Conservation (phyloP, 805 yeast species). For the Spathaspora sp. region DNA sequence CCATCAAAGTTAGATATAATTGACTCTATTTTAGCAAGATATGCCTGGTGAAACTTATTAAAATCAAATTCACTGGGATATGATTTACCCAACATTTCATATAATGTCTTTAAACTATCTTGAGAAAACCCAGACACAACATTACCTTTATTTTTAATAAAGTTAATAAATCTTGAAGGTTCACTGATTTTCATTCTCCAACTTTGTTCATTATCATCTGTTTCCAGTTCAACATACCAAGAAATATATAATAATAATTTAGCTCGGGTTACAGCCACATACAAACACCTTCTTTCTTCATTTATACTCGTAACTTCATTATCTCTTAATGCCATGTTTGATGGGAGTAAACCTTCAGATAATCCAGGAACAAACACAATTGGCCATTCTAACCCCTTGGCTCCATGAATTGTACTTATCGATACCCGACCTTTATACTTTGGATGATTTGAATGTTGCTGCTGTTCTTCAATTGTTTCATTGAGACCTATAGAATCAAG, state of each 20-base stretch:
- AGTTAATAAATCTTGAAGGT: conserved; percentile 26
- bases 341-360: conserved; percentile 64
- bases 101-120: conserved; percentile 15
- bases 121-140: conserved; percentile 12
- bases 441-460: not conserved
- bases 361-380: conserved; percentile 79
- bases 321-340: conserved; percentile 40
- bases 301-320: conserved; percentile 34
- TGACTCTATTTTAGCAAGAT: no score
- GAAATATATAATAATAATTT: conserved; percentile 51
- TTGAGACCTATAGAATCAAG: conserved; percentile 32
- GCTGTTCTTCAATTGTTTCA: conserved; percentile 18
- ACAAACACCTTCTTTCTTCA: conserved; percentile 82
- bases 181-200: conserved; percentile 17
- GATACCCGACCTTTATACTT: conserved; percentile 24
- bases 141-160: conserved; percentile 5
- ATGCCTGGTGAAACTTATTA: conserved; percentile 9
- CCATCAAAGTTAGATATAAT: no score
- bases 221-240: conserved; percentile 16
- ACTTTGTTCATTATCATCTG: conserved; percentile 4
- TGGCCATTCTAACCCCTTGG: conserved; percentile 96
- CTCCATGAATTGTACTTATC: conserved; percentile 83
- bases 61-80: not conserved
- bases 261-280: conserved; percentile 88
- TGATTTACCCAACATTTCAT: conserved; percentile 11